Base-by-base conservation (phyloP, 768 basidiomycete species). In the Trametes maxima region DNA sequence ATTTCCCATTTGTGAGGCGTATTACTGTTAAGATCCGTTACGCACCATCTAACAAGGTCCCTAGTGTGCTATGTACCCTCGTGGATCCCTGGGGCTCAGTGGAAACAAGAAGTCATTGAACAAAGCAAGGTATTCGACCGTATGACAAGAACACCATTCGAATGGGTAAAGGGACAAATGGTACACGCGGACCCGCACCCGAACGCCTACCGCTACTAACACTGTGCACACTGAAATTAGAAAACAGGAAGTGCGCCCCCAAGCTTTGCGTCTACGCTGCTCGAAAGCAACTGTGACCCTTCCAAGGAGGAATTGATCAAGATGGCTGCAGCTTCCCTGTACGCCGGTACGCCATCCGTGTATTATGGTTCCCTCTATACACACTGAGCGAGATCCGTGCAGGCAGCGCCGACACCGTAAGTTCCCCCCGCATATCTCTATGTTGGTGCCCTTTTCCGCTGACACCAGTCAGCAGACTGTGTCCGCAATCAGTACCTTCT, bases 71-170 rank as follows among this genome's bases (percentile, higher is more conserved):
- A 74, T 36, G 62, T 80, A 16, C 79, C 79, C 4, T 46, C 71
- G 2, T 80, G 79, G 79, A 59, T 77, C 37, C 79, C 79, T 0
- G 78, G 79, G 10, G 72, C 73, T 10, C 69, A 70, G 0, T 77
- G 77, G 49, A 72, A 76, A 59, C 65, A 67, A 44, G 65, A 54
- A 7, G 79, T 76, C 56, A 19, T 66, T 63, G 70, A 56, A 59
- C 58, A 72, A 72, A 54, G 62, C 59, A 13, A 56, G 24, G 57
- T 52, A 5, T 35, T 68, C 8, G 46, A 57, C 6, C 37, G 44
- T 8, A 71, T 71, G 67, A 46, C 39, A 11, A 43, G 69, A 10
- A 25, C 60, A 0, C 78, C 79, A 6, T 76, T 74, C 46, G 64
- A 60, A 0, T 72, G 66, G 53, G 73, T 74, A 7, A 69, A 77